A percentile compares a stretch with the other conserved stretches of the same genome.
Evolutionary conservation across 208 protist genomes (phyloP).

Genomic region (Angomonas ambiguus): DNA sequence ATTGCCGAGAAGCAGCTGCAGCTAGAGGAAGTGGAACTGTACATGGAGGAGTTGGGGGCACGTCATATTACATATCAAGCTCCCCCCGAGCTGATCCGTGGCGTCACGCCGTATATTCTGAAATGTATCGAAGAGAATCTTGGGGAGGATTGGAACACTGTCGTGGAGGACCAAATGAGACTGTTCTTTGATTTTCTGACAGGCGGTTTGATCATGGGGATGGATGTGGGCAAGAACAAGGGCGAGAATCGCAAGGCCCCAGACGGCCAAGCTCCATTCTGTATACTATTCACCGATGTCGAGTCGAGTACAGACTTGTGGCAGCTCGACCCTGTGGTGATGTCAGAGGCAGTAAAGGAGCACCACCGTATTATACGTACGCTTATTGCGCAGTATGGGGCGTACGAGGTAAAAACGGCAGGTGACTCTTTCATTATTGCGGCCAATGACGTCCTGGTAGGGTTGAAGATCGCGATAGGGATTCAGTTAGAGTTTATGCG

Average conservation of each 20-base stretch:
- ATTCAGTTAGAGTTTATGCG: constrained; percentile 79
- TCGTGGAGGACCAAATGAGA: constrained; percentile 51
- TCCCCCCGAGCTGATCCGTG: constrained; percentile 29
- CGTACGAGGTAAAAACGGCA: constrained; percentile 81
- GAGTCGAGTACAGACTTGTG: constrained; percentile 74
- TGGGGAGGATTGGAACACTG: constrained; percentile 61
- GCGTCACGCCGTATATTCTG: constrained; percentile 52
- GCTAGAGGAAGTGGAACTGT: constrained; percentile 4
- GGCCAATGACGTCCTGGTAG: constrained; percentile 48
- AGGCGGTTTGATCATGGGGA: constrained; percentile 38
- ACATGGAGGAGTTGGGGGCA: constrained; percentile 44
- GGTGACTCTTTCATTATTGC: constrained; percentile 87
- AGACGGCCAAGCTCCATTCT: constrained; percentile 37
- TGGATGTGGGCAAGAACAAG: constrained; percentile 33
- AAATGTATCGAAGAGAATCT: constrained; percentile 52
- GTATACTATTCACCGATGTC: constrained; percentile 77
- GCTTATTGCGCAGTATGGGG: constrained; percentile 56
- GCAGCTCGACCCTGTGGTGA: constrained; percentile 47
- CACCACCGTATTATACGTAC: constrained; percentile 64
- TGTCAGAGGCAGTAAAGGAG: constrained; percentile 54
- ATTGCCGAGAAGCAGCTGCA: constrained; percentile 30
- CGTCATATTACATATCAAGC: constrained; percentile 51
- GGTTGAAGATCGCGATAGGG: constrained; percentile 54
- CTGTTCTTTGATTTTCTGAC: constrained; percentile 45
- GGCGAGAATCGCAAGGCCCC: constrained; percentile 31